Conservation (phyloP, 441 rosid species). For the Adansonia gregorii region DNA sequence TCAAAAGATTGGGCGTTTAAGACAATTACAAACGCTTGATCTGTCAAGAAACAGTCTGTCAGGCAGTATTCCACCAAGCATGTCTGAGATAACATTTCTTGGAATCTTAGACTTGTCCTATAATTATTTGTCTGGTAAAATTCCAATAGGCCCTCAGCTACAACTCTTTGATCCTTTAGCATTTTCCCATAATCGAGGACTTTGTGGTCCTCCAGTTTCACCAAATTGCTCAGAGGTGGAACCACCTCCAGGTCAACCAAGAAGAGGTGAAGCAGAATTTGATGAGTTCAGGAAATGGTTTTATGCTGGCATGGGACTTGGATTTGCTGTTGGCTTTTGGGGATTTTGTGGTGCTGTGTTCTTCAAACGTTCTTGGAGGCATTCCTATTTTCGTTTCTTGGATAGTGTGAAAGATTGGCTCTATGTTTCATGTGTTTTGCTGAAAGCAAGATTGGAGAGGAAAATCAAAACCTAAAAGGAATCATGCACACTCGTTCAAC, state of each 20-base stretch:
- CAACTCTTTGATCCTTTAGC: background rate
- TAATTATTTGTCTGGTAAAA: background rate
- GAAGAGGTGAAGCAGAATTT: background rate
- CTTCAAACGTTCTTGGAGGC: background rate
- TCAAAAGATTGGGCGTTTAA: background rate
- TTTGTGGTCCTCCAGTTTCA: background rate
- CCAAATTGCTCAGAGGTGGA: background rate
- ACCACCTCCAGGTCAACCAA: background rate
- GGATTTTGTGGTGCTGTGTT: slow-evolving; percentile 8
- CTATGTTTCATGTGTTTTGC: too few species aligned
- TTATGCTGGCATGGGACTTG: slow-evolving; percentile 10
- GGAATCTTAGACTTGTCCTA: background rate
- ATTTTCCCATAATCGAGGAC: background rate
- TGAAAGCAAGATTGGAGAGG: too few species aligned
- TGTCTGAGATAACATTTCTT: background rate
- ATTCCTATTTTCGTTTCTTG: background rate
- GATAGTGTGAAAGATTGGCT: background rate
- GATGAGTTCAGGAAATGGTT: slow-evolving; percentile 18
- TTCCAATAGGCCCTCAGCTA: background rate
- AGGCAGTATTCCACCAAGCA: background rate
- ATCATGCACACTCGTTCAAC: too few species aligned
- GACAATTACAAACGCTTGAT: slow-evolving; percentile 7
- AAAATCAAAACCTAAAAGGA: too few species aligned
- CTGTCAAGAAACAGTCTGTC: background rate
- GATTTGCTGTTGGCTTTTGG: slow-evolving; percentile 15